Evolutionary conservation across 192 early-diverging fungal genomes (phyloP), one percentile per base, ranked within the genome.

Genomic region (Chytriomyces confervae): DNA sequence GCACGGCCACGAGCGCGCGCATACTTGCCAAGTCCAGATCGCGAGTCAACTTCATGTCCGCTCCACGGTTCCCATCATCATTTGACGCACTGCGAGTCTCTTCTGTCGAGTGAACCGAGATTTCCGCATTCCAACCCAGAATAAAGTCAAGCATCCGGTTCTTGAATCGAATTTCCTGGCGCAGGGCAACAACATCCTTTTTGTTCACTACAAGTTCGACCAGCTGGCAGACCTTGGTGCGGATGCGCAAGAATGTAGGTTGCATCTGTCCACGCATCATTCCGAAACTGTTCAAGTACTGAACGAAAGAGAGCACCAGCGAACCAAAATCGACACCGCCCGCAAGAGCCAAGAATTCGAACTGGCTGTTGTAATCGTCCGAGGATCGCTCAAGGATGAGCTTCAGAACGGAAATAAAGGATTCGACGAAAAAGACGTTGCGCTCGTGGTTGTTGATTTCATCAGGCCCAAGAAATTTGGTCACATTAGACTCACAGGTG

Each of bases 1-100:
- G 66, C 3, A 96, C 81, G 13, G 83, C 78, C 6, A 91, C 91
- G 49, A 94, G 87, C 0, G 93, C 92, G 66, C 93, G 93, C 78
- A 96, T 85, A 66, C 90, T 92, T 36, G 91, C 90, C 67, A 92
- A 78, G 83, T 96, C 93, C 36, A 95, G 78, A 75, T 95, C 93
- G 44, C 89, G 82, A 57, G 92, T 90, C 23, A 94, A 79, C 71
- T 92, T 93, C 62, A 65, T 48, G n/a, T 79, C 69, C 9, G 67
- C 62, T 11, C 16, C 16, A 65, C 63, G 20, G 29, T 27, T 65
- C 10, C 63, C 63, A 1, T 36, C 63, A 27, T n/a, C 20, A 72
- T 61, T 61, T 13, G 10, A 9, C n/a, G 53, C n/a, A 20, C 16
- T 57, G 7, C 61, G 29, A n/a, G 10, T 46, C n/a, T 74, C 61